Evolutionary conservation across 805 yeast species (phyloP).

Genomic region (Limtongia smithiae): DNA sequence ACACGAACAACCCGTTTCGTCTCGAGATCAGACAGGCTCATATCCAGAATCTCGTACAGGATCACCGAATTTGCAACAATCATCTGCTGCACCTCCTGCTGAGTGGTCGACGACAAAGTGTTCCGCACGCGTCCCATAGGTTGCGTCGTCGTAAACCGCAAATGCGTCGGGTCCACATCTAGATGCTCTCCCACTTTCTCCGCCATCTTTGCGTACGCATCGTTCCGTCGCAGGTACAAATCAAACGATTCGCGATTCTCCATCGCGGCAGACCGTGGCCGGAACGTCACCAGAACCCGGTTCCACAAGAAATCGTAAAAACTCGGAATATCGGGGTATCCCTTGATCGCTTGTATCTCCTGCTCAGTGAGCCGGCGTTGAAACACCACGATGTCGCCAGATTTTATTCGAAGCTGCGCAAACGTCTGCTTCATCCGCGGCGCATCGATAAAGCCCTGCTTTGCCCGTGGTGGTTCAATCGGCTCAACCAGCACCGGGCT

Average conservation of each 20-base stretch:
- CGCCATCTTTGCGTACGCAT: slow-evolving; percentile 58
- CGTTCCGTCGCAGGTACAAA: slow-evolving; percentile 65
- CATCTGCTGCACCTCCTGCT: slow-evolving; percentile 40
- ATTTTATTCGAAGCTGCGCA: slow-evolving; percentile 35
- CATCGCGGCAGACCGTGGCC: slow-evolving; percentile 28
- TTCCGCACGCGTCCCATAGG: slow-evolving; percentile 48
- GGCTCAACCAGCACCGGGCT: slow-evolving; percentile 34
- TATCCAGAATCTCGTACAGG: slow-evolving; percentile 72
- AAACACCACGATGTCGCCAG: slow-evolving; percentile 40
- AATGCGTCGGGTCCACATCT: slow-evolving; percentile 52
- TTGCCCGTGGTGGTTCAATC: no score
- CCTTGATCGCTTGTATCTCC: slow-evolving; percentile 19
- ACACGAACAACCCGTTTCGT: slow-evolving; percentile 63
- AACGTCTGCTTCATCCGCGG: slow-evolving; percentile 33
- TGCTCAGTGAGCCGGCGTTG: slow-evolving; percentile 30
- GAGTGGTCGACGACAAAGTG: slow-evolving; percentile 36
- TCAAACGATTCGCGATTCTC: slow-evolving; percentile 37
- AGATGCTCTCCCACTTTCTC: slow-evolving; percentile 54
- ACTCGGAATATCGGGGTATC: slow-evolving; percentile 16
- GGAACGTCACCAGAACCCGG: slow-evolving; percentile 34
- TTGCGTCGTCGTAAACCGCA: slow-evolving; percentile 64
- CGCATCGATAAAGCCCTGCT: no score
- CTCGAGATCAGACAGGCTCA: slow-evolving; percentile 74
- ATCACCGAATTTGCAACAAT: slow-evolving; percentile 37
- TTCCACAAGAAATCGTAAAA: slow-evolving; percentile 38